These are phyloP conservation scores for Sporothrix dimorphospora DNA, from an alignment of 2,329 filamentous ascomycete genomes.

Conservation along the genomic window DNA sequence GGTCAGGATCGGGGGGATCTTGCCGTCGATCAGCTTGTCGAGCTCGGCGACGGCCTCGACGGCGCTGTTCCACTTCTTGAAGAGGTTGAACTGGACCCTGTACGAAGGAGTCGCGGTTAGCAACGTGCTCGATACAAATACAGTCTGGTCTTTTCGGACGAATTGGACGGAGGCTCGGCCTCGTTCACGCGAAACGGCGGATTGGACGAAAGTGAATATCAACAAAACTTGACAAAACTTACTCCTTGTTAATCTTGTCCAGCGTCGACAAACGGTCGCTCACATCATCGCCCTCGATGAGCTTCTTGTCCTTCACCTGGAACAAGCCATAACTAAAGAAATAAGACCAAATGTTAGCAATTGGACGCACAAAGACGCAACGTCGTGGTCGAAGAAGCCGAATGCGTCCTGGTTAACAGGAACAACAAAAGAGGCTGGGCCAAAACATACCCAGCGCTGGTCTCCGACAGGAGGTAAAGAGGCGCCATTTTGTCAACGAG, in stretches of 20 bases:
- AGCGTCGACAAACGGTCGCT: slow-evolving; percentile 71
- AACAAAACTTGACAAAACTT: slow-evolving; percentile 53
- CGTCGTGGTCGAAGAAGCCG: neutral
- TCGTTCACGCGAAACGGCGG: no score
- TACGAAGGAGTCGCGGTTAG: neutral
- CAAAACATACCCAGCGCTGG: slow-evolving; percentile 71
- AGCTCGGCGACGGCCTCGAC: slow-evolving; percentile 89
- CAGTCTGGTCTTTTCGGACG: slow-evolving; percentile 1
- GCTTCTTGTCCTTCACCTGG: slow-evolving; percentile 98
- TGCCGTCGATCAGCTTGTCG: slow-evolving; percentile 85
- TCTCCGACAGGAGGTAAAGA: slow-evolving; percentile 92
- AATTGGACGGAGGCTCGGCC: neutral
- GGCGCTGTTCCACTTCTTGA: slow-evolving; percentile 95
- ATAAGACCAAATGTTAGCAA: slow-evolving; percentile 39
- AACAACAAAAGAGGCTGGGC: slow-evolving; percentile 12
- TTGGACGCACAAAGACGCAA: neutral
- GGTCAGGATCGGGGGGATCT: slow-evolving; percentile 86
- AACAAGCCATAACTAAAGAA: slow-evolving; percentile 85
- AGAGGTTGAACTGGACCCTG: slow-evolving; percentile 93
- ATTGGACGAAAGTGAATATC: neutral
- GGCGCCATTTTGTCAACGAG: slow-evolving; percentile 62
- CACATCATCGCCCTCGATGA: slow-evolving; percentile 84
- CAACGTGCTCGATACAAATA: neutral
- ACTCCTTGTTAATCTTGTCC: slow-evolving; percentile 86
- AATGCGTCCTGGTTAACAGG: neutral